Conservation (phyloP, 2,329 filamentous ascomycete species). For the Colletotrichum tropicicola region DNA sequence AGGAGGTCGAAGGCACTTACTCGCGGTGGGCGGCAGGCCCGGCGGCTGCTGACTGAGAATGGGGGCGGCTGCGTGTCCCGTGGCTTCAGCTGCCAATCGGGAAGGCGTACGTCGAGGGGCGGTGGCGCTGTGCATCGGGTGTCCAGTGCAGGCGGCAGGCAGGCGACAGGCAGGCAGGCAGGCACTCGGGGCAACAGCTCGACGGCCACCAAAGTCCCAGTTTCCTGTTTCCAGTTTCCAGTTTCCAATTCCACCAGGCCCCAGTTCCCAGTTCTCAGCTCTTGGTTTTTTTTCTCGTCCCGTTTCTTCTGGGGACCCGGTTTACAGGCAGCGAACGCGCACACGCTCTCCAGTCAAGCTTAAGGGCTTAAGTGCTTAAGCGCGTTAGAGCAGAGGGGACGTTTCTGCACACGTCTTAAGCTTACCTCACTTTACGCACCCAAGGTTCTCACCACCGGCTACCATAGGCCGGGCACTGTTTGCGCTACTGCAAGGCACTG, state of each 20-base stretch:
- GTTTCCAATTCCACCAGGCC: neutral
- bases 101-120: neutral
- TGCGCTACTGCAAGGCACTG: neutral
- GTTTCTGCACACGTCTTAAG: neutral
- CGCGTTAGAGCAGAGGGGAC: neutral
- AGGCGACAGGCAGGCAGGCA: no score
- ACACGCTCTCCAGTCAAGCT: no score
- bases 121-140: neutral
- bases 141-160: slow-evolving; percentile 11
- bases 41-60: slow-evolving; percentile 14
- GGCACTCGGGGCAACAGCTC: no score
- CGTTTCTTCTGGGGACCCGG: no score
- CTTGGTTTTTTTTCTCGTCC: no score
- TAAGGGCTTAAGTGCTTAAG: neutral
- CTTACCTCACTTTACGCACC: neutral
- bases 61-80: neutral
- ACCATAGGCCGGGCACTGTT: no score
- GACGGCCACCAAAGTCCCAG: no score
- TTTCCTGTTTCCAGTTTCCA: neutral
- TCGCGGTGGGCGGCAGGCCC: neutral
- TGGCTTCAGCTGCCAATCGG: slow-evolving; percentile 20
- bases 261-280: neutral
- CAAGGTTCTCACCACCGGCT: no score
- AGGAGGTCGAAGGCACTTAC: neutral
- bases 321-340: no score